Evolutionary conservation across 305 asterid species (phyloP), one percentile per base, ranked within the genome.

Genomic region (Withania somnifera): DNA sequence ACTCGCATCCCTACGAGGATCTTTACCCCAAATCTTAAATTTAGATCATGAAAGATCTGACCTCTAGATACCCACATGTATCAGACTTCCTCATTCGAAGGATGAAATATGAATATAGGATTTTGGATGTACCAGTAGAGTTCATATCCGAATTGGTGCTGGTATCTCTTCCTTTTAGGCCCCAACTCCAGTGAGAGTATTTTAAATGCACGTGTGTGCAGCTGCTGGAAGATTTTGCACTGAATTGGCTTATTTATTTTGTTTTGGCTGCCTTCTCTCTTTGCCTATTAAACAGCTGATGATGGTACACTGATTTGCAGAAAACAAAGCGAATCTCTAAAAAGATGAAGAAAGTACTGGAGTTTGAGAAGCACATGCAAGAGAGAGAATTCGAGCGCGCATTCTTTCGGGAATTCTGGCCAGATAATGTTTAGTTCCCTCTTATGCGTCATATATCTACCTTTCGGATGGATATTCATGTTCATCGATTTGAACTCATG

Each of bases 341-440:
- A 77, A 92, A 93, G 95, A 87, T 88, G 87, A 92, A 87, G 91
- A 92, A 95, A 87, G 68, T 90, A 86, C 88, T 82, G 75, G 95
- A 91, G 86, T 77, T 91, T 14, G 99, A 95, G 87, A 84, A 91
- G 87, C 91, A 69, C 57, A 40, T 90, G 88, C 90, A 92, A 82
- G 98, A 95, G 92, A 86, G 79, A 83, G 98, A 93, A 87, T 92
- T 94, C 40, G 99, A 93, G 66, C 90, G 90, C 81, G 91, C 86
- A 36, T 91, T 91, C 80, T 92, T 88, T 90, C 84, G 97, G 88
- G 95, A 89, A 89, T 95, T 95, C 85, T 95, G 98, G 99, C 98
- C 98, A n/a, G 99, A 95, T 79, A 95, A 95, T 22, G 96, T 95
- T 82, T 95, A 90, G 91, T 3, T 60, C 34, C 34, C 11, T 26